Evolutionary conservation across 805 yeast genomes (phyloP).

Genomic region (Saccharomycopsis vini): DNA sequence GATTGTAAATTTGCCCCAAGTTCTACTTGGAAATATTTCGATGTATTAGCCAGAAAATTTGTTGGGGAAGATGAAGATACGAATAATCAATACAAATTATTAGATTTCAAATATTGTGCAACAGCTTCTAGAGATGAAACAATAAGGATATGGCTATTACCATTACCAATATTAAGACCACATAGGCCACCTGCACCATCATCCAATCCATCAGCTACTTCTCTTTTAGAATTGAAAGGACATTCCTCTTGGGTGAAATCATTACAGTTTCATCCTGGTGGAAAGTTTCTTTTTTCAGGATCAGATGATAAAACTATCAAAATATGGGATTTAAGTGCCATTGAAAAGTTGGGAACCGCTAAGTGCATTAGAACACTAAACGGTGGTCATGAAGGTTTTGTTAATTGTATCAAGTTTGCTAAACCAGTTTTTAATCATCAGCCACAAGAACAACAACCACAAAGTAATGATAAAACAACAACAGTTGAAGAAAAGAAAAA

Average conservation of each 20-base stretch:
- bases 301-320: constrained; percentile 73
- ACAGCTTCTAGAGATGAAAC: constrained; percentile 76
- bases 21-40: constrained; percentile 38
- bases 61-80: constrained; percentile 24
- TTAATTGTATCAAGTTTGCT: constrained; percentile 54
- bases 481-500: constrained; percentile 18
- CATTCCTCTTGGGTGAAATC: constrained; percentile 85
- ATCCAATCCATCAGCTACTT: constrained; percentile 50
- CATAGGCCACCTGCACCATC: constrained; percentile 50
- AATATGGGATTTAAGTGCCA: constrained; percentile 62
- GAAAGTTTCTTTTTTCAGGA: constrained; percentile 57
- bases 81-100: constrained; percentile 22
- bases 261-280: constrained; percentile 65
- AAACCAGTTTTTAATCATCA: constrained; percentile 28
- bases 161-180: constrained; percentile 50
- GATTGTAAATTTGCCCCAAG: constrained; percentile 57
- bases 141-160: constrained; percentile 70
- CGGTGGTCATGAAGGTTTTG: constrained; percentile 67
- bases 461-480: background rate
- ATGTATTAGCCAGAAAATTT: constrained; percentile 32
- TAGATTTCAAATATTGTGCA: constrained; percentile 66
- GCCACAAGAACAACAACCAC: background rate
- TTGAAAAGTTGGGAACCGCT: constrained; percentile 26
- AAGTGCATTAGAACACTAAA: constrained; percentile 41
- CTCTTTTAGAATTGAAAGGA: constrained; percentile 51